Conservation (phyloP, 2,329 filamentous ascomycete species). For the Paracorniculantispora psalliotae region DNA sequence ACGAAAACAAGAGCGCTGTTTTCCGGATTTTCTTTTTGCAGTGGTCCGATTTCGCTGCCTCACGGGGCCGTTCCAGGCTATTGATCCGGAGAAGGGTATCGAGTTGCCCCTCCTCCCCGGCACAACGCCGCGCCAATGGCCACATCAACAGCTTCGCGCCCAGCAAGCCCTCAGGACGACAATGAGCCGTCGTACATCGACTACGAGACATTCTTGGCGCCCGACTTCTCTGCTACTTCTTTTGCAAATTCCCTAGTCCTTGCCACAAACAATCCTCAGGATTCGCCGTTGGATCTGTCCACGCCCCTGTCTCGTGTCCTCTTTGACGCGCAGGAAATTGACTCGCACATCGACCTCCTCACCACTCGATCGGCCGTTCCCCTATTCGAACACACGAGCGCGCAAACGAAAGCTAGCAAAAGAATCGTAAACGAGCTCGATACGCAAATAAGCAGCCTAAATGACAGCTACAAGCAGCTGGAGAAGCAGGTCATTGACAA, state of each 20-base stretch:
- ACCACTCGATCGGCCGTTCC: constrained; percentile 81
- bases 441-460: constrained; percentile 71
- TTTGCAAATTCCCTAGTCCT: constrained; percentile 90
- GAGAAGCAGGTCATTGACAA: constrained; percentile 82
- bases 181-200: constrained; percentile 84
- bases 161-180: constrained; percentile 29
- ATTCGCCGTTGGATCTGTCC: constrained; percentile 85
- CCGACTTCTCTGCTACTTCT: constrained; percentile 70
- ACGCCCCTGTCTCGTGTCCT: constrained; percentile 90
- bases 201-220: constrained; percentile 84
- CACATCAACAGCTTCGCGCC: neutral
- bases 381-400: constrained; percentile 70
- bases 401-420: constrained; percentile 67
- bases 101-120: neutral
- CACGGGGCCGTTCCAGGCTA: neutral
- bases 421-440: constrained; percentile 73
- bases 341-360: constrained; percentile 87
- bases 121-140: neutral
- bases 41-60: neutral
- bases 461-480: constrained; percentile 78
- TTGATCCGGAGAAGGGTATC: neutral
- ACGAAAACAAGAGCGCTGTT: neutral
- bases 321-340: constrained; percentile 95
- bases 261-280: constrained; percentile 85
- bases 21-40: neutral